These are phyloP conservation scores for Tuber microsphaerosporum DNA, from an alignment of 495 filamentous ascomycete genomes.

Conservation along the genomic window DNA sequence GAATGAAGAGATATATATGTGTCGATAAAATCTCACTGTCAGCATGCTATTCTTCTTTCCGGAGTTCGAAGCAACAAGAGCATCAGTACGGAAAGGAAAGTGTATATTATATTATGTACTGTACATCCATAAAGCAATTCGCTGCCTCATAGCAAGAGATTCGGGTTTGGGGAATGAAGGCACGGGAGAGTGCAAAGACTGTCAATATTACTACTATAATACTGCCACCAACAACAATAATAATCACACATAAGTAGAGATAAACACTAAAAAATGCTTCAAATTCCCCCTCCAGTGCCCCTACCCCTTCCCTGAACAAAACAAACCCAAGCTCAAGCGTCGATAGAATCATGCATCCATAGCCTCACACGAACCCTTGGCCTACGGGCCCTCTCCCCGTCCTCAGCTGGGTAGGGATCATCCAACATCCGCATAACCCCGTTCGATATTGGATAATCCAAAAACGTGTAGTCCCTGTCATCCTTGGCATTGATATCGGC, in stretches of 20 bases:
- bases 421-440: neutral
- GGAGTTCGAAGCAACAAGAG: neutral
- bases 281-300: neutral
- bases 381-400: neutral
- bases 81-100: neutral
- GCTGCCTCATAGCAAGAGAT: too few relatives aligned
- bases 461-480: neutral
- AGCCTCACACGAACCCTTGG: neutral
- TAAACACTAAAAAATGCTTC: neutral
- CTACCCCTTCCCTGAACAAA: neutral
- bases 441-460: constrained; percentile 1
- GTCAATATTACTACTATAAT: neutral
- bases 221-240: neutral
- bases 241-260: neutral
- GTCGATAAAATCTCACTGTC: too few relatives aligned
- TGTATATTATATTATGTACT: too few relatives aligned
- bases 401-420: neutral
- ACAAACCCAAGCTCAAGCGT: neutral
- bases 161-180: too few relatives aligned
- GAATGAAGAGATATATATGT: too few relatives aligned
- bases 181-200: neutral
- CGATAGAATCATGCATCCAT: neutral
- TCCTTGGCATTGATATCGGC: constrained; percentile 1
- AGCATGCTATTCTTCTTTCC: neutral
- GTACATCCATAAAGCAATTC: too few relatives aligned